These are phyloP conservation scores for Sphaerulina musiva DNA, from an alignment of 2,329 filamentous ascomycete species.

Conservation along the genomic window DNA sequence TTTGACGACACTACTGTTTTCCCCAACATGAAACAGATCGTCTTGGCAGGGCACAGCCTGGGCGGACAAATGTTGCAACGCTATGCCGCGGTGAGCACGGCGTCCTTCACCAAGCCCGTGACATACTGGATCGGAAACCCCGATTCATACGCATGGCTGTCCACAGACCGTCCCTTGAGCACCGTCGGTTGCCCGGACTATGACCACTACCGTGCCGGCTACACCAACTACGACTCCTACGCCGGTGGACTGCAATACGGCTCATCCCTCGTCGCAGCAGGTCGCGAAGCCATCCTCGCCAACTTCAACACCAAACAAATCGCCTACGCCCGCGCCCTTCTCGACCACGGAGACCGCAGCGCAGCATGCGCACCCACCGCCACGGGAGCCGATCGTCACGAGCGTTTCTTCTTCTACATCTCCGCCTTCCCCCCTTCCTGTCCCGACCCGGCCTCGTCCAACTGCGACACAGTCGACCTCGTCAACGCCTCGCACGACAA, in stretches of 20 bases:
- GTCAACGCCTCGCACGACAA: conserved; percentile 30
- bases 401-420: conserved; percentile 36
- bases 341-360: conserved; percentile 32
- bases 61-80: conserved; percentile 32
- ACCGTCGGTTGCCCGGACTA: conserved; percentile 27
- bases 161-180: conserved; percentile 27
- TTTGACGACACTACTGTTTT: conserved; percentile 30
- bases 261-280: conserved; percentile 24
- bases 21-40: conserved; percentile 34
- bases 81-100: conserved; percentile 30
- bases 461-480: conserved; percentile 32
- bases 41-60: conserved; percentile 34
- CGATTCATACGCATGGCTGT: conserved; percentile 33
- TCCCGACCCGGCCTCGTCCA: conserved; percentile 17
- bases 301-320: conserved; percentile 32
- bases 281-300: conserved; percentile 25
- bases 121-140: conserved; percentile 34
- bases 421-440: conserved; percentile 30
- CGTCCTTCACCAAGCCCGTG: conserved; percentile 24
- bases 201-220: conserved; percentile 33
- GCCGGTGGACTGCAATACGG: conserved; percentile 23
- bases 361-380: conserved; percentile 28
- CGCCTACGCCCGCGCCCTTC: conserved; percentile 31
- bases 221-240: conserved; percentile 27
- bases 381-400: conserved; percentile 33